Conservation (phyloP, 1,139 yeast genomes). For the Kodamaea alishanica region DNA sequence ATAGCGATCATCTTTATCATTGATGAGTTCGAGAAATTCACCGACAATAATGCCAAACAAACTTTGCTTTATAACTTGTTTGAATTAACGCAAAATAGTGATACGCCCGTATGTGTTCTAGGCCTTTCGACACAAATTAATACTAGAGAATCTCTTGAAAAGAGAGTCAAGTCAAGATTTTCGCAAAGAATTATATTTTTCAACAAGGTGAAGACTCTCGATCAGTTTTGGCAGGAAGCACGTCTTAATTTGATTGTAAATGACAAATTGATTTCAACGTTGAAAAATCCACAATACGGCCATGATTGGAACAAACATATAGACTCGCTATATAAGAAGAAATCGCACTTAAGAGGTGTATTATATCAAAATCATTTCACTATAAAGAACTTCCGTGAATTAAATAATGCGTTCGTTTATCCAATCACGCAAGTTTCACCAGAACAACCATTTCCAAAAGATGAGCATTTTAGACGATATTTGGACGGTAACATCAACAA, state of each 20-base stretch:
- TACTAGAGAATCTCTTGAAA: constrained; percentile 77
- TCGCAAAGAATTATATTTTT: constrained; percentile 72
- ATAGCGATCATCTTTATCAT: constrained; percentile 71
- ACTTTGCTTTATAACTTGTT: constrained; percentile 81
- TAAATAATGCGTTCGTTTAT: constrained; percentile 48
- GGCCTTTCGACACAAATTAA: constrained; percentile 78
- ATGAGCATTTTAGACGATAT: constrained; percentile 26
- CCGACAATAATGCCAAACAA: constrained; percentile 62
- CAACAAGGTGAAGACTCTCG: constrained; percentile 45
- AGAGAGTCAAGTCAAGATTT: constrained; percentile 86
- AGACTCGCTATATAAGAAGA: constrained; percentile 18
- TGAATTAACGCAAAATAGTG: constrained; percentile 74
- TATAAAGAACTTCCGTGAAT: constrained; percentile 52
- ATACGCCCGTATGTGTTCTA: constrained; percentile 75
- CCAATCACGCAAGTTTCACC: constrained; percentile 38
- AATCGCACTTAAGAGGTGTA: constrained; percentile 16
- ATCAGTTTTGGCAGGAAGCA: constrained; percentile 41
- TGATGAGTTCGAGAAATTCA: constrained; percentile 82
- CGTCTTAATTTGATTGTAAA: constrained; percentile 26
- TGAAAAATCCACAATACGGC: constrained; percentile 25
- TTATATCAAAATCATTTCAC: constrained; percentile 53
- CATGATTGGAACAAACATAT: constrained; percentile 52
- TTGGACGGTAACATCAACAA: constrained; percentile 20
- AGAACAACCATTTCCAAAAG: constrained; percentile 30
- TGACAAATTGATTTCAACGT: constrained; percentile 13